phyloP scores from a whole-genome alignment of 805 yeast species.

The Clavispora carvajalis region DNA sequence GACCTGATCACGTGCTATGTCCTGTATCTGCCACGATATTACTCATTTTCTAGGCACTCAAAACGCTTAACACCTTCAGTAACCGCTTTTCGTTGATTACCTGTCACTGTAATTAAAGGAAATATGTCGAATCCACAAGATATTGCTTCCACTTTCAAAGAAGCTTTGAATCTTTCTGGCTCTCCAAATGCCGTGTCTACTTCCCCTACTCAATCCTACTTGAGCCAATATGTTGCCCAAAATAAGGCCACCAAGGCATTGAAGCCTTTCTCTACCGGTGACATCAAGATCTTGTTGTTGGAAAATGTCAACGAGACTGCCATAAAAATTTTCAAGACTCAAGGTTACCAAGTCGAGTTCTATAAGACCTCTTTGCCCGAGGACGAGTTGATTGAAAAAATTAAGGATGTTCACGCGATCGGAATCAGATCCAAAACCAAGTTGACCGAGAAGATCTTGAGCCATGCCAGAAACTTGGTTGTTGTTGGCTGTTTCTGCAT shows the following conservation, averaged over 20 bases:
- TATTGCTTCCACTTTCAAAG: conserved; percentile 55
- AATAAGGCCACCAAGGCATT: conserved; percentile 61
- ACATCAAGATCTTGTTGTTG: conserved; percentile 81
- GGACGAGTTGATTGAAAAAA: conserved; percentile 90
- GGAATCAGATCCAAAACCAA: conserved; percentile 98
- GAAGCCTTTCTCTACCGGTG: conserved; percentile 94
- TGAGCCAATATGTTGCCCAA: conserved; percentile 47
- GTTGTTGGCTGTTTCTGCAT: conserved; percentile 98
- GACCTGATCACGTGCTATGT: not conserved
- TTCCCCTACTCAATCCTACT: conserved; percentile 74
- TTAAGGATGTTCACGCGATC: conserved; percentile 89
- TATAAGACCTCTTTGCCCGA: conserved; percentile 85
- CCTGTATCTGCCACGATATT: not conserved
- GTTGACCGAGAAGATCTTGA: conserved; percentile 70
- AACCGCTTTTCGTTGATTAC: not conserved
- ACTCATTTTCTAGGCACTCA: not conserved
- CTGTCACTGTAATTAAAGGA: not conserved
- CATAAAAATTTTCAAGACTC: conserved; percentile 71
- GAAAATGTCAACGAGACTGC: conserved; percentile 96
- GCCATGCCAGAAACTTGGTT: conserved; percentile 83
- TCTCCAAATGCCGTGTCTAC: conserved; percentile 64
- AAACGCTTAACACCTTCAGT: not conserved
- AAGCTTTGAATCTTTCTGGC: conserved; percentile 44
- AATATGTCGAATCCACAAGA: conserved; percentile 66
- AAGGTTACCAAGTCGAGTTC: conserved; percentile 97